Evolutionary conservation across 345 rosid genomes (phyloP).

Genomic region (Erysimum cheiranthoides): DNA sequence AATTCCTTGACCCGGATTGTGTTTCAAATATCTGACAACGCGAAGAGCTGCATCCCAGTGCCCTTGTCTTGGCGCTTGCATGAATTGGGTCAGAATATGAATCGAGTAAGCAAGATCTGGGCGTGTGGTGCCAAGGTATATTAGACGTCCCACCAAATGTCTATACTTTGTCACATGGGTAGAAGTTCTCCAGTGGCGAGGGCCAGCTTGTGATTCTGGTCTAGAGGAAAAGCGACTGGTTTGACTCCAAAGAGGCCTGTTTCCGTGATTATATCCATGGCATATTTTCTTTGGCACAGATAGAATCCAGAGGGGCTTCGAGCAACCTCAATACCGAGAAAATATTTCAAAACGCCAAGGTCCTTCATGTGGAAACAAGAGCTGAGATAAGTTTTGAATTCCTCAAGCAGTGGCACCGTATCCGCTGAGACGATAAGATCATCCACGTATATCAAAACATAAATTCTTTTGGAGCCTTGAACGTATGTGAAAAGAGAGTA

Average conservation of each 20-base stretch:
- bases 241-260: background rate
- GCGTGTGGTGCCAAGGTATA: rapidly evolving
- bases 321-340: background rate
- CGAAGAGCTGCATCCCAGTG: background rate
- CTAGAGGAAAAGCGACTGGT: rapidly evolving
- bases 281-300: background rate
- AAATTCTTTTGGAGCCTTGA: too few species aligned
- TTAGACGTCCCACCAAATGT: rapidly evolving
- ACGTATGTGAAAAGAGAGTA: background rate
- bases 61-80: rapidly evolving
- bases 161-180: background rate
- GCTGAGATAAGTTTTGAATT: background rate
- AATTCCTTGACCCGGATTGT: background rate
- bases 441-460: background rate
- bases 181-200: background rate
- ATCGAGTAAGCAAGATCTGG: background rate
- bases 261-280: background rate
- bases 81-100: background rate
- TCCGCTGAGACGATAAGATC: background rate
- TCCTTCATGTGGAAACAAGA: background rate
- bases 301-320: background rate
- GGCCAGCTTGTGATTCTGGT: background rate
- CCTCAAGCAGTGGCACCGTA: rapidly evolving
- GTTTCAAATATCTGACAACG: background rate
- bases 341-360: background rate